A percentile compares a stretch with the other conserved stretches of the same genome.
phyloP scores from a whole-genome alignment of 805 yeast genomes.

The Yarrowia sp. region DNA sequence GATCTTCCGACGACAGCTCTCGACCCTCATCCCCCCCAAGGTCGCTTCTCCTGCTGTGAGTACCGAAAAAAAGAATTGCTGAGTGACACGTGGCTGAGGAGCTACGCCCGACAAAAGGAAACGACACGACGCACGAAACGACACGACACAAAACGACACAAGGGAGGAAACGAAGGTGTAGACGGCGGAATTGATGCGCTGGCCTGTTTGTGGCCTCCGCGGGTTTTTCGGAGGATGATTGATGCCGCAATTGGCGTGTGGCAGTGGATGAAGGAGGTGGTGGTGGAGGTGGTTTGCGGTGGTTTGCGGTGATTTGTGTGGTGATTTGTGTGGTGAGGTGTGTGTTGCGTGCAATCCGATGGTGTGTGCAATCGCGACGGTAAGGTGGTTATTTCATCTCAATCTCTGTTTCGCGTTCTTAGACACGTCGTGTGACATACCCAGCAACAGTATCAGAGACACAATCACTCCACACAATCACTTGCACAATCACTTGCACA shows the following conservation, averaged over 20 bases:
- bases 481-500: neutral
- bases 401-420: neutral
- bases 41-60: slow-evolving; percentile 91
- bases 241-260: neutral
- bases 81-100: neutral
- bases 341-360: neutral
- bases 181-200: neutral
- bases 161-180: neutral
- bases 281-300: neutral
- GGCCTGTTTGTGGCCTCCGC: neutral
- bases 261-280: neutral
- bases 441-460: neutral
- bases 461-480: neutral
- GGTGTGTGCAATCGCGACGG: neutral
- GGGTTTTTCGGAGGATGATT: neutral
- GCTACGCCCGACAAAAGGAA: neutral
- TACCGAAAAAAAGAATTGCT: slow-evolving; percentile 30
- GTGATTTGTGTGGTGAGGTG: neutral
- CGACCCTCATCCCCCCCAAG: slow-evolving; percentile 98
- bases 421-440: neutral
- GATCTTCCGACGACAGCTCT: slow-evolving; percentile 86
- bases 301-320: neutral
- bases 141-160: slow-evolving; percentile 4
- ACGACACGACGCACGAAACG: neutral
- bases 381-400: neutral